Evolutionary conservation across 257 asterid species (phyloP), one percentile per base, ranked within the genome.

Genomic region (Nicotiana sylvestris): DNA sequence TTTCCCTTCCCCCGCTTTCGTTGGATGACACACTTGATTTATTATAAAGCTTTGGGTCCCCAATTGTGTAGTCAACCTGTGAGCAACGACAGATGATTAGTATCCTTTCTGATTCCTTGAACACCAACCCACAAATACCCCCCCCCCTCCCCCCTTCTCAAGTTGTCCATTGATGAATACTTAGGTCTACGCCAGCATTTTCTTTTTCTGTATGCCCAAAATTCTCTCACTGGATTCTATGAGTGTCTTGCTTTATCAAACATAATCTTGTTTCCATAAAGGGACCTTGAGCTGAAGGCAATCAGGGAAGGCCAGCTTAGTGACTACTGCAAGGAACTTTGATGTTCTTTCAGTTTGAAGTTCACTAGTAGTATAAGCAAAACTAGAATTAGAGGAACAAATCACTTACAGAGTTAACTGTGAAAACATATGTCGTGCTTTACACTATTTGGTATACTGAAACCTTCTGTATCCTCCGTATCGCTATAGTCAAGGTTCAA

Each of bases 271-370:
- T 51, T 76, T 51, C 67, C 33, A 8, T 51, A 49, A 76, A 76
- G 16, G 17, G 64, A 8, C 64, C 46, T 76, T 51, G 64, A 49
- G 80, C 80, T 29, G 64, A 51, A 76, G 27, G 64, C 80, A 49
- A 27, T 76, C 80, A 49, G 64, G 80, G 64, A 51, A 51, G 80
- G 43, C 43, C n/a, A 27, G 27, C 29, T 46, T 58, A 46, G 60
- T 72, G 37, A 25, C 64, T 76, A 8, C 27, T 76, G 64, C 4
- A 16, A 27, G 46, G 64, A 49, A 74, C 27, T 49, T 49, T 30
- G 37, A 25, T 76, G 64, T 76, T 76, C 25, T 72, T 74, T 74
- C 79, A 74, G 25, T 49, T 49, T 46, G 79, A 74, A 32, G 64
- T 76, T 76, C 53, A 37, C 53, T 8, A 16, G 43, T 13, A 74